Evolutionary conservation across 2,329 filamentous ascomycete species (phyloP).

Genomic region (Pseudocercospora cruenta): DNA sequence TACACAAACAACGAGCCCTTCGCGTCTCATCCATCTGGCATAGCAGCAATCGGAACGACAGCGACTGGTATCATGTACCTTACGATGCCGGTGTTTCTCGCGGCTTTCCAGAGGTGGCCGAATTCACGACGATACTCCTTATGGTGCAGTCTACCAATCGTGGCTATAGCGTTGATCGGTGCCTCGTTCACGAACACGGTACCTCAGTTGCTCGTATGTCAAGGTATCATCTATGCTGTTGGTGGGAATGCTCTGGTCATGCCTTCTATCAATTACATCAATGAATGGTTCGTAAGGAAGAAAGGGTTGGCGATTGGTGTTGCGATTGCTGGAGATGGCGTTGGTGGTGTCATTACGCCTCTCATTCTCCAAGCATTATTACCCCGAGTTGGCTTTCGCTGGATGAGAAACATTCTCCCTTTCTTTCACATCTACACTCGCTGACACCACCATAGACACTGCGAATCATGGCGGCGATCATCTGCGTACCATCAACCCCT

Average conservation of each 20-base stretch:
- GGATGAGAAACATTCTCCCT: slow-evolving; percentile 18
- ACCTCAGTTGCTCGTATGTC: slow-evolving; percentile 43
- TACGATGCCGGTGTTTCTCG: slow-evolving; percentile 46
- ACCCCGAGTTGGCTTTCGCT: slow-evolving; percentile 44
- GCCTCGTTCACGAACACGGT: slow-evolving; percentile 44
- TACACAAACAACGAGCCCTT: slow-evolving; percentile 34
- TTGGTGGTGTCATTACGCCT: slow-evolving; percentile 52
- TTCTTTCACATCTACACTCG: background rate
- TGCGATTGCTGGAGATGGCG: slow-evolving; percentile 48
- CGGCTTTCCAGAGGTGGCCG: slow-evolving; percentile 43
- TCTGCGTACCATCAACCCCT: slow-evolving; percentile 17
- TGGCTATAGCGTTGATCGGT: slow-evolving; percentile 41
- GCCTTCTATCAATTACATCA: slow-evolving; percentile 24
- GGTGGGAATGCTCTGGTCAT: slow-evolving; percentile 28
- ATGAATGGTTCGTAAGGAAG: slow-evolving; percentile 27
- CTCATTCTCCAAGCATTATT: slow-evolving; percentile 50
- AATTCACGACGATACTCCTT: slow-evolving; percentile 27
- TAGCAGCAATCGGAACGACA: slow-evolving; percentile 52
- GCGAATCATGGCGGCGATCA: slow-evolving; percentile 22
- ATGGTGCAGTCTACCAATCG: slow-evolving; percentile 42
- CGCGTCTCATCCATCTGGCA: slow-evolving; percentile 31
- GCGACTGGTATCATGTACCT: slow-evolving; percentile 50
- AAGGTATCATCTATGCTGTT: slow-evolving; percentile 45
- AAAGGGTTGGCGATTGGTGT: slow-evolving; percentile 58
- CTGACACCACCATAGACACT: slow-evolving; percentile 14